Base-by-base conservation (phyloP, 257 asterid species). In the Jacaranda mimosifolia region DNA sequence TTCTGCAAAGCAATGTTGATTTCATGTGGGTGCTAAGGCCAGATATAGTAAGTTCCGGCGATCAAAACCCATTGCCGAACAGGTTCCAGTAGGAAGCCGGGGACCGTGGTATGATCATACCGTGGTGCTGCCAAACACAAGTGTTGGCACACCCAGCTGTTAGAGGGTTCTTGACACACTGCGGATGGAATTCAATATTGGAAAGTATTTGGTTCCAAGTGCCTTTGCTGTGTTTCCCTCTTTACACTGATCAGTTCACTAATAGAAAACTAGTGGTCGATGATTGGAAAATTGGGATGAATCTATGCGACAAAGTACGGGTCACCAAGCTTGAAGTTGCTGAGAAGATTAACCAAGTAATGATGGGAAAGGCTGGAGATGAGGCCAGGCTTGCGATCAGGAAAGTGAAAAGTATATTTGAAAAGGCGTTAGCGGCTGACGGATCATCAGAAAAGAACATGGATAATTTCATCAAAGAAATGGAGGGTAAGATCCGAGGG, bases 171-270 rank as follows among this genome's bases (percentile, higher is more conserved):
- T 45, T 88, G 53, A 86, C 82, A 10, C 87, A 88, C 15, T 88
- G 88, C 43, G 92, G 89, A 0, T 84, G 89, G 87, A 88, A 88
- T 45, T 88, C 89, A 11, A 68, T 81, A 5, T 3, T 84, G 36
- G 89, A 86, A 53, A 83, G 87, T 56, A 77, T 84, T 51, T 86
- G 89, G 89, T 71, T 81, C 26, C 71, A 74, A 49, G 85, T 84
- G 4, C 91, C 89, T 10, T 14, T 86, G 77, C 14, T 88, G 19
- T 88, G 91, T 79, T 83, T 62, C 40, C 91, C 91, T 51, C 70
- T 88, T 36, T 80, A 83, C 18, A 86, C 87, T 1, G 90, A 88
- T 75, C 91, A 88, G 55, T 86, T 86, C 70, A 83, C 88, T 4
- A 88, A 88, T 72, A 45, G 83, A 3, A 88, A 84, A 38, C 69